phyloP scores from a whole-genome alignment of 2,329 filamentous ascomycete species.

The Pestalotiopsis fici region DNA sequence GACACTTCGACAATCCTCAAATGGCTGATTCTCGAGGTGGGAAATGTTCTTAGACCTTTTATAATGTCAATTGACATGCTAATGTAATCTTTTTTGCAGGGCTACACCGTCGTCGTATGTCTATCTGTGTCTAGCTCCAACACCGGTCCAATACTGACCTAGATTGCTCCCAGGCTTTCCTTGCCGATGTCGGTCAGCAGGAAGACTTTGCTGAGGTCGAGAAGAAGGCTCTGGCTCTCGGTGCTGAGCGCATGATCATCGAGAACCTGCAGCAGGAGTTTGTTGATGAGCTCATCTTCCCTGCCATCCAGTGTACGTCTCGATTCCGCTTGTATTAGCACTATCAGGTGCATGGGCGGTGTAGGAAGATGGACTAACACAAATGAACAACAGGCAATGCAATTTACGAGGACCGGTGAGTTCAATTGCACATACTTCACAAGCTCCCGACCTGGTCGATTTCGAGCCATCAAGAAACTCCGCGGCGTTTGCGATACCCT shows the following conservation, averaged over 20 bases:
- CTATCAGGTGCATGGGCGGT: too few species aligned
- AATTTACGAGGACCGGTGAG: conserved; percentile 57
- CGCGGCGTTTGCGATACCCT: too few species aligned
- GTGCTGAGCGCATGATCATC: conserved; percentile 65
- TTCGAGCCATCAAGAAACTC: too few species aligned
- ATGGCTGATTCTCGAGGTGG: conserved; percentile 33
- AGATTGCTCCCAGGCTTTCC: conserved; percentile 41
- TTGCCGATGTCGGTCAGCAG: conserved; percentile 75
- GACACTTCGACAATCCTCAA: conserved; percentile 43
- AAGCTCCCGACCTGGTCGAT: too few species aligned
- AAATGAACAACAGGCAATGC: too few species aligned
- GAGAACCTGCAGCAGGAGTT: conserved; percentile 63
- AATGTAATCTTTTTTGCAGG: conserved; percentile 13
- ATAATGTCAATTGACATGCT: background rate
- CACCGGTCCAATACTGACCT: background rate
- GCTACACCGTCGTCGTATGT: conserved; percentile 24
- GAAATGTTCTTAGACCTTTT: background rate
- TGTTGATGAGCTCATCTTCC: conserved; percentile 74
- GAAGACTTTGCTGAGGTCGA: conserved; percentile 75
- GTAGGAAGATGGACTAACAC: too few species aligned
- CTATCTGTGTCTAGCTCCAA: background rate
- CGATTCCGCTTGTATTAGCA: too few species aligned
- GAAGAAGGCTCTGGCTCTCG: conserved; percentile 66
- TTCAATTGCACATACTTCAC: too few species aligned
- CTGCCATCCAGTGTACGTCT: conserved; percentile 78